Conservation (phyloP, 1,284 basidiomycete genomes). For the Polyporus tsugae region DNA sequence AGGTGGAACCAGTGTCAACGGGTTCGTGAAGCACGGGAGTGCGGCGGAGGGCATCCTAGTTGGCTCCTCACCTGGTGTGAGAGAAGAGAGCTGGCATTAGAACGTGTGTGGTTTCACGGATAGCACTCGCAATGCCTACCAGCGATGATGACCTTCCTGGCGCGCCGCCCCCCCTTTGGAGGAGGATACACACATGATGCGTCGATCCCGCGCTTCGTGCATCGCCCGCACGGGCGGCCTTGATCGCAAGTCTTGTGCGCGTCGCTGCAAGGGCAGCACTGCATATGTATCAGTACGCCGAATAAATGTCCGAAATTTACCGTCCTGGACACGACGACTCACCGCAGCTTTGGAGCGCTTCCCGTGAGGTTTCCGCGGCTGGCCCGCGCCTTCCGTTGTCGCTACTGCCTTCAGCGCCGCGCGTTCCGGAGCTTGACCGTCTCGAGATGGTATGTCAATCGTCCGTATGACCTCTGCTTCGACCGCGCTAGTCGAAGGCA, state of each 20-base stretch:
- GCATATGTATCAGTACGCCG: not conserved
- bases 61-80: not conserved
- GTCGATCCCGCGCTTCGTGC: not conserved
- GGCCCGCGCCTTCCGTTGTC: not conserved
- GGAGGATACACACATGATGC: conserved; percentile 27
- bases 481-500: not conserved
- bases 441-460: not conserved
- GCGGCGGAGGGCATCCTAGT: not conserved
- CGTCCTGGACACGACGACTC: not conserved
- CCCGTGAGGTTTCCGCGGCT: not conserved
- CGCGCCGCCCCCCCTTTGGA: not conserved
- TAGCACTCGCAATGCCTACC: not conserved
- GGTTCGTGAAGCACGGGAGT: too few species aligned
- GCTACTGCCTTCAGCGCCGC: not conserved
- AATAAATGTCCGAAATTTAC: not conserved
- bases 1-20: too few species aligned
- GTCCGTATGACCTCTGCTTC: not conserved
- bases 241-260: conserved; percentile 5
- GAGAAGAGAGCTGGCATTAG: not conserved
- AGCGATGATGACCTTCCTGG: not conserved
- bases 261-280: not conserved
- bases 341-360: not conserved
- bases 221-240: not conserved
- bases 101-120: not conserved
- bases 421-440: not conserved